phyloP scores from a whole-genome alignment of 2,329 filamentous ascomycete species.

The Exophiala xenobiotica region DNA sequence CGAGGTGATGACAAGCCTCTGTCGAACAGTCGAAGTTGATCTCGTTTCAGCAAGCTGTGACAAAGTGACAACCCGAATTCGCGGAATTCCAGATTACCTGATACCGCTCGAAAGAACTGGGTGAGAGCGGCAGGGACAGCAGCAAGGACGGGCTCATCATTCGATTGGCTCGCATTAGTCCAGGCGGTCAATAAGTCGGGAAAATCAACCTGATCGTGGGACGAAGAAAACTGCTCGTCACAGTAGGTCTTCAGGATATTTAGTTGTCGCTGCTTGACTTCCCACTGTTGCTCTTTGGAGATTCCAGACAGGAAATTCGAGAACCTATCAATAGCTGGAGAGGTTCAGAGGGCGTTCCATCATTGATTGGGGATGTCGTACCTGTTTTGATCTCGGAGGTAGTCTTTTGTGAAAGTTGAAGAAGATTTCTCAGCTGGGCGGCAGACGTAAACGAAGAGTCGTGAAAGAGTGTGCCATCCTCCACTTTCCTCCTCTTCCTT shows the following conservation, averaged over 20 bases:
- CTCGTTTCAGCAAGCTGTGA: conserved; percentile 75
- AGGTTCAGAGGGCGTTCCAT: neutral
- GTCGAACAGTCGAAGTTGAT: conserved; percentile 76
- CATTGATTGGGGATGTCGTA: conserved; percentile 46
- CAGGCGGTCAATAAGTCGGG: conserved; percentile 82
- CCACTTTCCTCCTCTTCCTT: conserved; percentile 43
- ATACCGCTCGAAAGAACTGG: conserved; percentile 75
- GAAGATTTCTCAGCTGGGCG: conserved; percentile 66
- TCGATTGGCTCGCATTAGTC: conserved; percentile 76
- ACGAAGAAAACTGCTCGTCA: conserved; percentile 54
- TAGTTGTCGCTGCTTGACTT: conserved; percentile 40
- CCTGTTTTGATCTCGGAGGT: conserved; percentile 54
- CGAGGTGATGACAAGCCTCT: conserved; percentile 77
- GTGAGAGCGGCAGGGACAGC: conserved; percentile 78
- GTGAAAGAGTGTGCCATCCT: conserved; percentile 25
- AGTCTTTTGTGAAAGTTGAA: conserved; percentile 65
- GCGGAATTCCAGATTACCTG: conserved; percentile 69
- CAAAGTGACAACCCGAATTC: conserved; percentile 75
- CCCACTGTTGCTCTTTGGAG: conserved; percentile 36
- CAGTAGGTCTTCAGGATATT: conserved; percentile 48
- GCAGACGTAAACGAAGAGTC: conserved; percentile 44
- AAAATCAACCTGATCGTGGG: conserved; percentile 62
- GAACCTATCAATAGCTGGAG: conserved; percentile 44
- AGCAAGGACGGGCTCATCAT: conserved; percentile 78
- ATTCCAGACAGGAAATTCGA: conserved; percentile 46